Evolutionary conservation across 75 land plant genomes (phyloP), one percentile per base, ranked within the genome.

Genomic region (Cryptomeria japonica): DNA sequence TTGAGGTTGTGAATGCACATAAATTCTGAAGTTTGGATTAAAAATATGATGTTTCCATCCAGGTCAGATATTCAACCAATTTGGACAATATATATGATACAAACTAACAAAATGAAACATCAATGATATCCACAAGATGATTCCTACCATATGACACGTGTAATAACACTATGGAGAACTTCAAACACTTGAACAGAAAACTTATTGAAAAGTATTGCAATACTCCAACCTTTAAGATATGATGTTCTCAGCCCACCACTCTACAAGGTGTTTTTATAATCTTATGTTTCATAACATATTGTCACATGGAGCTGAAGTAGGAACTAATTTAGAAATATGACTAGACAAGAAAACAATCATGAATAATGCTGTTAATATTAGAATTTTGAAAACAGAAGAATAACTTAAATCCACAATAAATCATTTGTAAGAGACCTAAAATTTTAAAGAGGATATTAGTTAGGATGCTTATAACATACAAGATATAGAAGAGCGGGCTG

Each of bases 401-500:
- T 32, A 2, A 72, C 46, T 37, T 22, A 51, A 28, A 44, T 10
- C 42, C 41, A 85, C n/a, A 15, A 64, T 28, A 84, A 46, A 16
- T 85, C 25, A 14, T 68, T 47, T n/a, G 51, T 12, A 51, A 34
- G 31, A 37, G 46, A n/a, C 38, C 19, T 38, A 3, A 41, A 87
- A 34, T 14, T n/a, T 84, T 10, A 51, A 64, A 47, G 42, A 56
- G 58, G 25, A 25, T 37, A 73, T 32, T 34, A 73, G 5, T 82
- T 42, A 82, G n/a, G 16, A 82, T 16, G 42, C 25, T 82, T 42
- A 75, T 72, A 87, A 56, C 88, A 49, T 88, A 98, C 99, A 95
- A 98, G 87, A 89, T 95, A 98, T 41, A 96, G 94, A 87, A 98
- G 97, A 44, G 99, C 99, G 61, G 99, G 99, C 80, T 98, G 99